These are phyloP conservation scores for Silene noctiflora DNA, from an alignment of 179 eudicot genomes.

Conservation along the genomic window DNA sequence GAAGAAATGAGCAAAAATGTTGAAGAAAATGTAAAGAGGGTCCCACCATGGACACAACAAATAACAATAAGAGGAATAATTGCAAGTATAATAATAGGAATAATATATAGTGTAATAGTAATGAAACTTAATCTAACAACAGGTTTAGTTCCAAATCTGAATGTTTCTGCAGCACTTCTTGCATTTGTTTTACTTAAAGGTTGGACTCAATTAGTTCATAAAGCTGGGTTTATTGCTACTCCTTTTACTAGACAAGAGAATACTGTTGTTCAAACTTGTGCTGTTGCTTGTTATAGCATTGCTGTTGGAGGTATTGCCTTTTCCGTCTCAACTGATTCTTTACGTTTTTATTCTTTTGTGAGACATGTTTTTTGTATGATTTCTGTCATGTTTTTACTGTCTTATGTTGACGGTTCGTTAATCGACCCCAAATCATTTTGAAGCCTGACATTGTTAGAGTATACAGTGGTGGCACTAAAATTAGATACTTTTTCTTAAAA, in stretches of 20 bases:
- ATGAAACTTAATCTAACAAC: slow-evolving; percentile 91
- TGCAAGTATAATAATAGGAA: slow-evolving; percentile 66
- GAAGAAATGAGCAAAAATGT: slow-evolving; percentile 18
- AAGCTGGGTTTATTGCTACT: slow-evolving; percentile 43
- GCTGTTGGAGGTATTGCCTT: slow-evolving; percentile 61
- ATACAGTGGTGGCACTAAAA: neutral
- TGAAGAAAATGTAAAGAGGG: slow-evolving; percentile 28
- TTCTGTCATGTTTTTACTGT: neutral
- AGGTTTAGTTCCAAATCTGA: slow-evolving; percentile 81
- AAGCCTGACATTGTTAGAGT: neutral
- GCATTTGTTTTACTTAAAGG: slow-evolving; percentile 55
- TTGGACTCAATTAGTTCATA: slow-evolving; percentile 64
- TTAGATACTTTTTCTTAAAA: neutral
- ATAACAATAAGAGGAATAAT: slow-evolving; percentile 67
- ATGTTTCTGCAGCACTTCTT: slow-evolving; percentile 86
- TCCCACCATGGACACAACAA: slow-evolving; percentile 69
- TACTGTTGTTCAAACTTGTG: slow-evolving; percentile 85
- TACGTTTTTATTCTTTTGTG: too few species aligned
- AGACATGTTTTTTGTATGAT: neutral
- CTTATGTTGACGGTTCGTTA: neutral
- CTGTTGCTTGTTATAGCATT: slow-evolving; percentile 91
- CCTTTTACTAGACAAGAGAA: slow-evolving; percentile 91
- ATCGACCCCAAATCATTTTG: neutral
- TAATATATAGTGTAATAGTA: slow-evolving; percentile 68
- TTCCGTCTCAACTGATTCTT: neutral